These are phyloP conservation scores for Phytopythium litorale DNA, from an alignment of 352 stramenopile species.

Conservation along the genomic window DNA sequence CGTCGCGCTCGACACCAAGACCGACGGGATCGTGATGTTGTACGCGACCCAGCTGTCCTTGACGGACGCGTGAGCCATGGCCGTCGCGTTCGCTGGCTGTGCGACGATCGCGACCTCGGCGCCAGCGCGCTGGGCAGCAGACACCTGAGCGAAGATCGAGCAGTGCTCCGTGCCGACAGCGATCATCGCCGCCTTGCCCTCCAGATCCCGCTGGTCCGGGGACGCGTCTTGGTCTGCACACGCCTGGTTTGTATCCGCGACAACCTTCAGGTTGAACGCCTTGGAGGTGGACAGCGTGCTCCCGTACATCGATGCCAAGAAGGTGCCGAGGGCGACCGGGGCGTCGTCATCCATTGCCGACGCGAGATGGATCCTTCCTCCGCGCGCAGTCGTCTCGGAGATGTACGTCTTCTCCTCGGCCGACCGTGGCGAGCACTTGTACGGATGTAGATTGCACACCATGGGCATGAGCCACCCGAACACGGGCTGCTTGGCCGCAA, in stretches of 20 bases:
- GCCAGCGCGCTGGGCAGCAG: slow-evolving; percentile 34
- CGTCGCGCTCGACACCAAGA: slow-evolving; percentile 33
- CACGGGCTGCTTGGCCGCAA: slow-evolving; percentile 20
- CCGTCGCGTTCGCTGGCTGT: slow-evolving; percentile 14
- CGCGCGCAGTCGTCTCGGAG: slow-evolving; percentile 16
- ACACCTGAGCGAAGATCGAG: slow-evolving; percentile 40
- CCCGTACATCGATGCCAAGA: slow-evolving; percentile 49
- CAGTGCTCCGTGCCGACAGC: slow-evolving; percentile 19
- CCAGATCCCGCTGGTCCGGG: slow-evolving; percentile 4
- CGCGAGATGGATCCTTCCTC: slow-evolving; percentile 29
- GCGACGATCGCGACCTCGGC: slow-evolving; percentile 34
- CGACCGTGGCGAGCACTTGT: slow-evolving; percentile 30
- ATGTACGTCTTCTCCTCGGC: slow-evolving; percentile 38
- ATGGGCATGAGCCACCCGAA: slow-evolving; percentile 55
- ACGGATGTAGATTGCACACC: slow-evolving; percentile 43
- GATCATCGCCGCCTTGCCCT: slow-evolving; percentile 30
- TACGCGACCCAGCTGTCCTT: slow-evolving; percentile 55
- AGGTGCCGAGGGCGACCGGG: slow-evolving; percentile 30
- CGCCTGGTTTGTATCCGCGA: slow-evolving; percentile 19
- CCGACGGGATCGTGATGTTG: slow-evolving; percentile 62
- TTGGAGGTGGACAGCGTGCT: slow-evolving; percentile 28
- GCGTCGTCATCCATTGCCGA: neutral
- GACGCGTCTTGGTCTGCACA: slow-evolving; percentile 16
- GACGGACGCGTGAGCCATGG: slow-evolving; percentile 32
- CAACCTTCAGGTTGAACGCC: slow-evolving; percentile 16